These are phyloP conservation scores for Leccinum olivaceopallidum DNA, from an alignment of 768 basidiomycete species.

Conservation along the genomic window DNA sequence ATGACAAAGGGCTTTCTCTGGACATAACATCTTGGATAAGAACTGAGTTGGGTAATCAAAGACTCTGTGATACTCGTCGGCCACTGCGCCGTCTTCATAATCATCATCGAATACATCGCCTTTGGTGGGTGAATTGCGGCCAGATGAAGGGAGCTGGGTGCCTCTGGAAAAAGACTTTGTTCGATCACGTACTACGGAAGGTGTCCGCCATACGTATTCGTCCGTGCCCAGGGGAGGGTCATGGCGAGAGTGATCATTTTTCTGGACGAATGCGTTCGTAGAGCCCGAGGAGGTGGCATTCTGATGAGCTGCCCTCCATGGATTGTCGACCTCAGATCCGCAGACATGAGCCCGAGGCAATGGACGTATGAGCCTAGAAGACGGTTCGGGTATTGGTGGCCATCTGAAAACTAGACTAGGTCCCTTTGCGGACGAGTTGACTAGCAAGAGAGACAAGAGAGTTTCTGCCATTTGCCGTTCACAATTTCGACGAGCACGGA, in stretches of 20 bases:
- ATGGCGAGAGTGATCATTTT: background rate
- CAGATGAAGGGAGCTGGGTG: slow-evolving; percentile 45
- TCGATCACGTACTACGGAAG: slow-evolving; percentile 48
- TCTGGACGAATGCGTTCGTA: slow-evolving; percentile 12
- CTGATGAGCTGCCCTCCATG: slow-evolving; percentile 67
- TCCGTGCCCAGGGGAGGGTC: slow-evolving; percentile 29
- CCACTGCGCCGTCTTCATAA: slow-evolving; percentile 33
- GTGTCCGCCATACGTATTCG: slow-evolving; percentile 67
- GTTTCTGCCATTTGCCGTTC: slow-evolving; percentile 51
- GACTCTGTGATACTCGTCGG: slow-evolving; percentile 62
- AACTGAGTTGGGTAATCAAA: slow-evolving; percentile 82
- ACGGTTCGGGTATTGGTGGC: slow-evolving; percentile 70
- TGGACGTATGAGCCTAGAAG: slow-evolving; percentile 72
- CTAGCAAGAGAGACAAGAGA: slow-evolving; percentile 77
- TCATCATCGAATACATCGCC: slow-evolving; percentile 41
- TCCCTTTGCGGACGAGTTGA: slow-evolving; percentile 82
- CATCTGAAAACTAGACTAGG: slow-evolving; percentile 80
- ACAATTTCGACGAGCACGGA: no score
- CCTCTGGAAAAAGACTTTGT: slow-evolving; percentile 52
- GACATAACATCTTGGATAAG: slow-evolving; percentile 79
- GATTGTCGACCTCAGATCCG: slow-evolving; percentile 60
- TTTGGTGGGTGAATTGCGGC: slow-evolving; percentile 51
- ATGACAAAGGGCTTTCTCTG: slow-evolving; percentile 79
- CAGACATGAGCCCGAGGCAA: slow-evolving; percentile 45
- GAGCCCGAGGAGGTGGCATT: slow-evolving; percentile 36